Evolutionary conservation across 208 protist genomes (phyloP), one percentile per base, ranked within the genome.

Genomic region (Naegleria gruberi): DNA sequence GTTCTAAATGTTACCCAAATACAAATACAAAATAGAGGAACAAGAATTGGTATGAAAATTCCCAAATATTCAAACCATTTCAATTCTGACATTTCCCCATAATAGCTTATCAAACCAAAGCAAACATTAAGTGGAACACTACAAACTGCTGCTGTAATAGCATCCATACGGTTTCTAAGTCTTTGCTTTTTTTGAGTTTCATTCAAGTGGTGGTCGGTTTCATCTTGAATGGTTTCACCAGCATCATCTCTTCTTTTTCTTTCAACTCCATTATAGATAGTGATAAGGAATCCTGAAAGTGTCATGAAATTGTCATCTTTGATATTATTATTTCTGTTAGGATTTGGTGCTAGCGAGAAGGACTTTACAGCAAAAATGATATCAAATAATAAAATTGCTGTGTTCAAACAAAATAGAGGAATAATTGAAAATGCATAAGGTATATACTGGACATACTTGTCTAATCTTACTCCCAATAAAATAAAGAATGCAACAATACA

Each of bases 231-330:
- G 0, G 30, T 7, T 77, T 77, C 65, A 37, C 30, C 30, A 37
- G 12, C 34, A 15, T 37, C 17, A 37, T 77, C 65, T n/a, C n/a
- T 77, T 77, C 65, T 77, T 37, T 8, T 77, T 37, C 17, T 77
- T 77, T 77, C 65, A 7, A 77, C 12, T 37, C 65, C 65, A 77
- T 77, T 77, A n/a, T 77, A 77, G 6, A 77, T 37, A n/a, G 65
- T 77, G 34, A 77, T 77, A 37, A 77, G 34, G 12, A 77, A n/a
- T 37, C 30, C 17, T 37, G 65, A 77, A 37, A 77, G 17, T 77
- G 65, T 77, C 65, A 77, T 77, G 34, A 77, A 77, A 77, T n/a
- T 77, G 30, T 77, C 65, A 37, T 77, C 65, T n/a, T 77, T 77
- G 8, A 77, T 77, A 37, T 77, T 77, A 77, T 77, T 77, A 77